Evolutionary conservation across 1,284 basidiomycete species (phyloP), one percentile per base, ranked within the genome.

Genomic region (Ganoderma lingzhi): DNA sequence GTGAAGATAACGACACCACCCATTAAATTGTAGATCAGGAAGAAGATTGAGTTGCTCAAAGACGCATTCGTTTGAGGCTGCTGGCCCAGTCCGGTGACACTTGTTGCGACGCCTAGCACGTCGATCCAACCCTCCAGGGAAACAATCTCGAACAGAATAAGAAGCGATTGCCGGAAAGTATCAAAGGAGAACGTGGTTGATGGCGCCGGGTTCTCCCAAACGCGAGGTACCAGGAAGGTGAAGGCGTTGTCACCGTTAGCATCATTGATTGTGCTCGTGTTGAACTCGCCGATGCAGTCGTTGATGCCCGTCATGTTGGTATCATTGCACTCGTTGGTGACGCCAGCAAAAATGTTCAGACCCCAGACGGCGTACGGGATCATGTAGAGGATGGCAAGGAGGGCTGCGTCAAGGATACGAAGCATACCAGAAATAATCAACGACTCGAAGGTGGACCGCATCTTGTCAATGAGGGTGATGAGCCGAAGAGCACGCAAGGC

Each of bases 331-430:
- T 84, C 80, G 79, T 93, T 96, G 81, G 97, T 90, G 69, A 92
- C 83, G 8, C 96, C 96, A 0, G 91, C 85, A 80, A 99, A 99
- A 78, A 99, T 94, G 76, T 97, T 98, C 69, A 96, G 88, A 6
- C 96, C 97, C 97, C 97, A 99, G 1, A 98, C 92, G 4, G 97
- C 97, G 78, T 96, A 99, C 0, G 97, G 97, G 73, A 99, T 95
- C 87, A 99, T 93, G 82, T 99, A 96, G 62, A 99, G 86, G 64
- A 98, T 89, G 60, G 97, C 96, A n/a, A 99, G 89, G 64, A 98
- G 81, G 0, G 93, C 95, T 0, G 97, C 97, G 75, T 98, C 96
- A 65, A 98, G 74, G 71, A 99, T 97, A 75, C 95, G 92, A 23
- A 88, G 81, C 1, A 93, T 93, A 4, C 97, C 97, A 2, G 94